Conservation (phyloP, 257 asterid genomes). For the Phtheirospermum japonicum region DNA sequence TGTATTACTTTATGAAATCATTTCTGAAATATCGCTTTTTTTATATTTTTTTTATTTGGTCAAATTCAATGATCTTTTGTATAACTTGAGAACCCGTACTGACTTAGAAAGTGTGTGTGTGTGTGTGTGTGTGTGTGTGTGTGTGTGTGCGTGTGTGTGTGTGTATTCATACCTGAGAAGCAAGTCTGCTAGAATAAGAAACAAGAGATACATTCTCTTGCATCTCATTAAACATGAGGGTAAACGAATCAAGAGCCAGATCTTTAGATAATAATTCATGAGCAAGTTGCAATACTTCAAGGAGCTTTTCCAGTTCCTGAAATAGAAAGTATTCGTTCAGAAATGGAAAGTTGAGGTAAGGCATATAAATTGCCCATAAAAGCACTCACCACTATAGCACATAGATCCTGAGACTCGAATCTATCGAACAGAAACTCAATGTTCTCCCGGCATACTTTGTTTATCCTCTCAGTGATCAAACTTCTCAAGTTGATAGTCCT, state of each 20-base stretch:
- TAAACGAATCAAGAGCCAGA: conserved; percentile 78
- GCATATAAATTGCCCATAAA: conserved; percentile 14
- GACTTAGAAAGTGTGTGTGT: not conserved
- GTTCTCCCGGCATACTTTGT: conserved; percentile 83
- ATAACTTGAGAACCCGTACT: not conserved
- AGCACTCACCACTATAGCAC: conserved; percentile 82
- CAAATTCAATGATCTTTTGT: too few relatives aligned
- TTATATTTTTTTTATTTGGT: too few relatives aligned
- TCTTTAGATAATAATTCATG: conserved; percentile 80
- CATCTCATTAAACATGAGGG: conserved; percentile 84
- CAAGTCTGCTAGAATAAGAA: conserved; percentile 96
- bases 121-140: not conserved
- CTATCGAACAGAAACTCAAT: conserved; percentile 89
- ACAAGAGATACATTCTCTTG: conserved; percentile 95
- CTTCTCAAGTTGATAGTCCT: conserved; percentile 92
- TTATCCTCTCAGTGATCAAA: conserved; percentile 83
- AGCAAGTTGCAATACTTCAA: conserved; percentile 71
- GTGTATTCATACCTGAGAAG: conserved; percentile 71
- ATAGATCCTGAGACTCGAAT: conserved; percentile 91
- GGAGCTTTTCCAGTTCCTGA: conserved; percentile 94
- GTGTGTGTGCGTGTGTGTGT: not conserved
- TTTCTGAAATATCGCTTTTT: too few relatives aligned
- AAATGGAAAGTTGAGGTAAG: conserved; percentile 22
- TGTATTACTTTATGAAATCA: too few relatives aligned
- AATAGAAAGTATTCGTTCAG: conserved; percentile 28